These are phyloP conservation scores for Xylariaceae sp. DNA, from an alignment of 2,329 filamentous ascomycete genomes.

Conservation along the genomic window DNA sequence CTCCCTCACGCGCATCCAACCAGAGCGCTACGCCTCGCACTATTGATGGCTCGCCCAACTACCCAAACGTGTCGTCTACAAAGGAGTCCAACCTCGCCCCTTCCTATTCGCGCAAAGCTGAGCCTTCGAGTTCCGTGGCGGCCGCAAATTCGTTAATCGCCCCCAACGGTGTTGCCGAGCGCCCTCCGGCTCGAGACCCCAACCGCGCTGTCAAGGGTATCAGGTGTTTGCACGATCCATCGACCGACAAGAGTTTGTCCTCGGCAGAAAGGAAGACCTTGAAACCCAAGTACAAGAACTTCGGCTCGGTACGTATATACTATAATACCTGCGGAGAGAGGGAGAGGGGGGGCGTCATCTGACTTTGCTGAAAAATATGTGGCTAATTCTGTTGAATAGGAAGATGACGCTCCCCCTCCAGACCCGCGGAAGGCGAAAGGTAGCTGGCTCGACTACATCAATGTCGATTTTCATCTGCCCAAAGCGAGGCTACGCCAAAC, in stretches of 20 bases:
- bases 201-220: slow-evolving; percentile 45
- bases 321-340: slow-evolving; percentile 27
- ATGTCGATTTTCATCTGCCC: slow-evolving; percentile 60
- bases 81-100: slow-evolving; percentile 50
- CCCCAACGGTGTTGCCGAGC: slow-evolving; percentile 26
- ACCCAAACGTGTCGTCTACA: slow-evolving; percentile 36
- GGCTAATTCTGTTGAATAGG: slow-evolving; percentile 61
- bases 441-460: slow-evolving; percentile 59
- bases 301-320: slow-evolving; percentile 57
- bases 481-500: slow-evolving; percentile 65
- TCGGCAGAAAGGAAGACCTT: slow-evolving; percentile 50
- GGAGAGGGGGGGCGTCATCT: slow-evolving; percentile 56
- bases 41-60: slow-evolving; percentile 43
- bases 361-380: slow-evolving; percentile 37
- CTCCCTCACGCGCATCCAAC: slow-evolving; percentile 32
- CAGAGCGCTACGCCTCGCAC: slow-evolving; percentile 45
- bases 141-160: slow-evolving; percentile 24
- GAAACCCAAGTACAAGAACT: slow-evolving; percentile 56
- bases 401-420: slow-evolving; percentile 69
- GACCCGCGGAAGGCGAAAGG: slow-evolving; percentile 76
- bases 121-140: slow-evolving; percentile 23
- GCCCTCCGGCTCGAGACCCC: slow-evolving; percentile 51
- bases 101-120: slow-evolving; percentile 34
- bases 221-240: slow-evolving; percentile 55
- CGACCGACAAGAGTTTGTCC: slow-evolving; percentile 29